Evolutionary conservation across 176 grass and related monocot species (phyloP).

Genomic region (Stipa capillata): DNA sequence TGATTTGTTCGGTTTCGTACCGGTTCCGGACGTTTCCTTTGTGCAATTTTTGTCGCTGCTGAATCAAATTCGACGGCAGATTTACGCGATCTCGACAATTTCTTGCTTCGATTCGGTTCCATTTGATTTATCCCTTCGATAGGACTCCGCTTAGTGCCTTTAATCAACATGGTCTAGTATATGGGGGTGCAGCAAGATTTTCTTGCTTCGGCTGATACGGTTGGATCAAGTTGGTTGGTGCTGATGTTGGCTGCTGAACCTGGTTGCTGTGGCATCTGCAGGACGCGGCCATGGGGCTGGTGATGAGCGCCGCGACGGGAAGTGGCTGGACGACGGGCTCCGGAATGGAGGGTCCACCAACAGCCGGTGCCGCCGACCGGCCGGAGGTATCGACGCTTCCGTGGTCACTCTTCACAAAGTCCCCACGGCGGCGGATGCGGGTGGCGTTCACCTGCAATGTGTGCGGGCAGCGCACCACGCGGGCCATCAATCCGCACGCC

Average conservation of each 20-base stretch:
- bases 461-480: slow-evolving; percentile 79
- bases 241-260: not conserved
- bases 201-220: not conserved
- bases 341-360: slow-evolving; percentile 81
- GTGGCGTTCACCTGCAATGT: slow-evolving; percentile 98
- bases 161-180: not conserved
- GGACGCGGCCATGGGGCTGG: slow-evolving; percentile 90
- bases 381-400: slow-evolving; percentile 60
- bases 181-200: not conserved
- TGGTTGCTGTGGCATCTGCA: slow-evolving; percentile 3
- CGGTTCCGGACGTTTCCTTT: not conserved
- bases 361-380: slow-evolving; percentile 26
- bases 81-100: not conserved
- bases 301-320: slow-evolving; percentile 64
- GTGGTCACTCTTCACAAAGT: slow-evolving; percentile 94
- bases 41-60: not conserved
- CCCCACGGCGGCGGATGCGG: slow-evolving; percentile 75
- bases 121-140: not conserved
- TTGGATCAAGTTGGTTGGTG: not conserved
- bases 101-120: not conserved
- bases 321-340: slow-evolving; percentile 98
- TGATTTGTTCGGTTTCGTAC: not conserved
- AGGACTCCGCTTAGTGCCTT: not conserved
- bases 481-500: slow-evolving; percentile 95
- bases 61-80: not conserved